A percentile compares a stretch with the other conserved stretches of the same genome.
Evolutionary conservation across 495 filamentous ascomycete species (phyloP).

Genomic region (Neurospora pannonica): DNA sequence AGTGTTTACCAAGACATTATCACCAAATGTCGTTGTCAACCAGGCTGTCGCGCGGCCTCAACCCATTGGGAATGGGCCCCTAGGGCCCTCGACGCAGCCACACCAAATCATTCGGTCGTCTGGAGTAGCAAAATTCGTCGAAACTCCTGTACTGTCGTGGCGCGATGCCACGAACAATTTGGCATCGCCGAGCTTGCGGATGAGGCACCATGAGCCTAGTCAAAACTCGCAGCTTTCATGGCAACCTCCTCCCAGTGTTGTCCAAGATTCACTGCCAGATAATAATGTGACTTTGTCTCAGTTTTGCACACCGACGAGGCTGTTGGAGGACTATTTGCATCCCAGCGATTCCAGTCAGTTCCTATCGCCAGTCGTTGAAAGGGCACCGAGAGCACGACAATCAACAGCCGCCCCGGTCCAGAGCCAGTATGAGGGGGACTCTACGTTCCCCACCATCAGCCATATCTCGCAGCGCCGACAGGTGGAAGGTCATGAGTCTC

Average conservation of each 20-base stretch:
- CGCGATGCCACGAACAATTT: slow-evolving; percentile 35
- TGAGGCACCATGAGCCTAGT: background rate
- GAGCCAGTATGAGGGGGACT: background rate
- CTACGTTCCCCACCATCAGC: background rate
- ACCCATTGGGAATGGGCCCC: background rate
- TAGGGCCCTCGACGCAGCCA: background rate
- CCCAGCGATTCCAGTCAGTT: slow-evolving; percentile 19
- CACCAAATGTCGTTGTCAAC: background rate
- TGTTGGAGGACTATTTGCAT: slow-evolving; percentile 33
- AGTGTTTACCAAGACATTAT: background rate
- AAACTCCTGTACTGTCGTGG: slow-evolving; percentile 34
- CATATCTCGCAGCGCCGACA: background rate
- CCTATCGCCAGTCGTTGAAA: background rate
- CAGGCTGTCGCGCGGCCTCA: background rate
- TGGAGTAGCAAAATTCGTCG: slow-evolving; percentile 2
- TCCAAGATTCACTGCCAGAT: slow-evolving; percentile 32
- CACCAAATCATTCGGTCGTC: background rate
- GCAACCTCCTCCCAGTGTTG: slow-evolving; percentile 27
- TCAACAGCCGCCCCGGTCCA: background rate
- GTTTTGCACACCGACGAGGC: slow-evolving; percentile 31
- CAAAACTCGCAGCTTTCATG: slow-evolving; percentile 19
- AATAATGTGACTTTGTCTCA: slow-evolving; percentile 16
- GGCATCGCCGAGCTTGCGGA: slow-evolving; percentile 25
- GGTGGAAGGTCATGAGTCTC: background rate
- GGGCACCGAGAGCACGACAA: background rate